Percentiles rank a stretch among this genome's conserved stretches.
Conservation (phyloP, 148 eudicot genomes). For the Chenopodium album region DNA sequence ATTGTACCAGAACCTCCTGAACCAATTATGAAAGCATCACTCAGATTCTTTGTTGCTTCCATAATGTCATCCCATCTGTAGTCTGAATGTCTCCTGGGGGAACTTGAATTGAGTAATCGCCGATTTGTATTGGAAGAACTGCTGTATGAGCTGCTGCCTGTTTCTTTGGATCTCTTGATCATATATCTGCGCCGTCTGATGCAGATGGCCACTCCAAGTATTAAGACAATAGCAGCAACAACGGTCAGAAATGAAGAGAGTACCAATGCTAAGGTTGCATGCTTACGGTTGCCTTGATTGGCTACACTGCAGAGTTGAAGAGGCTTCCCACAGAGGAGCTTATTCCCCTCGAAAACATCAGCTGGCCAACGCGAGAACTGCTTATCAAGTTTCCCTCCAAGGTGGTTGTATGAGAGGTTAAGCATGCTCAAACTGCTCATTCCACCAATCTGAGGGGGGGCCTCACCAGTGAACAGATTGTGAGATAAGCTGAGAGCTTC, state of each 20-base stretch:
- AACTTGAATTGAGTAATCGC: conserved; percentile 48
- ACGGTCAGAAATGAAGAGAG: conserved; percentile 56
- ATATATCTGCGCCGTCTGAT: conserved; percentile 50
- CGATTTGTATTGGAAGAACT: conserved; percentile 69
- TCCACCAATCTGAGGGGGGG: conserved; percentile 60
- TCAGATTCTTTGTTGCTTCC: conserved; percentile 89
- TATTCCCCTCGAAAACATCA: conserved; percentile 66
- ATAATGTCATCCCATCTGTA: conserved; percentile 84
- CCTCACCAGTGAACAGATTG: conserved; percentile 65
- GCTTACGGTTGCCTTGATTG: conserved; percentile 27
- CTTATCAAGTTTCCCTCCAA: conserved; percentile 70
- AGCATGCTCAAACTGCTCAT: conserved; percentile 83
- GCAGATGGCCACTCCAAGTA: conserved; percentile 59
- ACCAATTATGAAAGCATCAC: conserved; percentile 78
- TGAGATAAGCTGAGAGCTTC: conserved; percentile 84
- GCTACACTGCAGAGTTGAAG: conserved; percentile 44
- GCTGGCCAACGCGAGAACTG: conserved; percentile 63
- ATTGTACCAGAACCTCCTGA: conserved; percentile 92
- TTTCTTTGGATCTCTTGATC: conserved; percentile 37
- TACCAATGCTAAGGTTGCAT: conserved; percentile 40
- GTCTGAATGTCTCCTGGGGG: conserved; percentile 45
- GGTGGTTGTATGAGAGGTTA: conserved; percentile 76
- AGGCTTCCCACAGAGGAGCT: conserved; percentile 73
- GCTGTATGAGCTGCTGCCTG: conserved; percentile 47
- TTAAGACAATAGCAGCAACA: conserved; percentile 49